These are phyloP conservation scores for Hanseniaspora lindneri DNA, from an alignment of 805 yeast genomes.

Conservation along the genomic window DNA sequence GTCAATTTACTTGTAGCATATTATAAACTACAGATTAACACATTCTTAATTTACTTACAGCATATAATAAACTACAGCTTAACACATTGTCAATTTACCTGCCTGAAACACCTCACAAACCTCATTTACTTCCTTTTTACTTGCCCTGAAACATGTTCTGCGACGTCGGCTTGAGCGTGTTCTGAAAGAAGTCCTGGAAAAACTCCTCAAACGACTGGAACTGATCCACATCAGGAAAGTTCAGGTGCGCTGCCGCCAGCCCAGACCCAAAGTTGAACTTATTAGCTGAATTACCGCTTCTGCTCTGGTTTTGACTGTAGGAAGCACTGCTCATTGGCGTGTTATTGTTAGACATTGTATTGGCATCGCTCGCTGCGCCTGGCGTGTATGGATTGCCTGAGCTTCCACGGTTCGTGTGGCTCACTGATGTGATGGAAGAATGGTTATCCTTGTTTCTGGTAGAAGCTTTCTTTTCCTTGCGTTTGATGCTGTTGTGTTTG, in stretches of 20 bases:
- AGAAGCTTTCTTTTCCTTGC: slow-evolving; percentile 6
- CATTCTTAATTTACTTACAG: no score
- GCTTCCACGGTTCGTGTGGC: slow-evolving; percentile 15
- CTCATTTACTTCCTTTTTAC: neutral
- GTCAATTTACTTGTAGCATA: no score
- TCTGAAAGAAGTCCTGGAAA: slow-evolving; percentile 38
- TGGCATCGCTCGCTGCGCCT: neutral
- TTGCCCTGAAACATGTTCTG: slow-evolving; percentile 23
- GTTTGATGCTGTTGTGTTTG: slow-evolving; percentile 17
- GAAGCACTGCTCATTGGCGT: neutral
- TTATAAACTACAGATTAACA: no score
- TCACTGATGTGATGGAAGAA: slow-evolving; percentile 18
- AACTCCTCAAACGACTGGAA: slow-evolving; percentile 47
- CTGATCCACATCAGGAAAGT: slow-evolving; percentile 37
- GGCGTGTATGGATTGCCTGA: slow-evolving; percentile 1
- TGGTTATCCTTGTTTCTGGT: slow-evolving; percentile 16
- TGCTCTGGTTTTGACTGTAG: neutral
- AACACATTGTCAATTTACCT: no score
- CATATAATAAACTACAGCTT: no score
- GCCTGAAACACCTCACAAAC: neutral
- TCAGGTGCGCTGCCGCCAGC: neutral
- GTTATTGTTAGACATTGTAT: neutral
- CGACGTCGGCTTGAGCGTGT: slow-evolving; percentile 27
- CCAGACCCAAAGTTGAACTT: slow-evolving; percentile 9
- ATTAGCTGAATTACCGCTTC: neutral